Conservation (phyloP, 306 rosid genomes). For the Sindora glabra region DNA sequence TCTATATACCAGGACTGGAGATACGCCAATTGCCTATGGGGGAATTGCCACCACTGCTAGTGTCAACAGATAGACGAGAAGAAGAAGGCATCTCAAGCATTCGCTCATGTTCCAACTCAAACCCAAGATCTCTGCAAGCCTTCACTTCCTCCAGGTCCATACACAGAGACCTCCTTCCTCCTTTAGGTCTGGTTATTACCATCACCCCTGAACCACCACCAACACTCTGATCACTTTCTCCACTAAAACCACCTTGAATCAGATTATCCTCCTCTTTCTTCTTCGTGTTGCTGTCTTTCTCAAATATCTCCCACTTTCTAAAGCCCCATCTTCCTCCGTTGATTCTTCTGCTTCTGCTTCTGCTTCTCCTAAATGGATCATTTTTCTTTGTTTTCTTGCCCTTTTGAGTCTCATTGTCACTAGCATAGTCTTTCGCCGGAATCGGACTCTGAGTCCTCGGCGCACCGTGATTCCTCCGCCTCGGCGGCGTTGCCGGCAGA, state of each 20-base stretch:
- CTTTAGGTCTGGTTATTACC: constrained; percentile 66
- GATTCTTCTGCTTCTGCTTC: constrained; percentile 22
- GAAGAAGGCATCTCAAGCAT: constrained; percentile 41
- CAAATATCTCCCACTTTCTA: background rate
- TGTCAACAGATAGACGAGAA: constrained; percentile 35
- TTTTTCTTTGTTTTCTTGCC: background rate
- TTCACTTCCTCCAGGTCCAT: constrained; percentile 85
- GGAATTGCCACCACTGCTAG: constrained; percentile 69
- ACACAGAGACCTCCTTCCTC: constrained; percentile 57
- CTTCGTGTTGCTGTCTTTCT: background rate
- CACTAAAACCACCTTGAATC: constrained; percentile 21
- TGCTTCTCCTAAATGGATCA: constrained; percentile 18
- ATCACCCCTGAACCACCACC: constrained; percentile 30
- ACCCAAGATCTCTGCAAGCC: constrained; percentile 88
- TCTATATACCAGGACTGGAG: constrained; percentile 54
- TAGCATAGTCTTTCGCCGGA: constrained; percentile 37
- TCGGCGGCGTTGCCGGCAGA: constrained; percentile 49
- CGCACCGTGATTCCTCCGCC: constrained; percentile 12
- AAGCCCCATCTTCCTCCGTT: background rate
- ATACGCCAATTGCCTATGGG: constrained; percentile 73
- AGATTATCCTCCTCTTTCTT: background rate
- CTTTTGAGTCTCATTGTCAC: constrained; percentile 48
- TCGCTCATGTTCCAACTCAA: constrained; percentile 56
- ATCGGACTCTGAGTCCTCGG: background rate
- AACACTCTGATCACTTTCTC: constrained; percentile 34